Evolutionary conservation across 169 alveolate species (phyloP), one percentile per base, ranked within the genome.

Genomic region (Babesia divergens): DNA sequence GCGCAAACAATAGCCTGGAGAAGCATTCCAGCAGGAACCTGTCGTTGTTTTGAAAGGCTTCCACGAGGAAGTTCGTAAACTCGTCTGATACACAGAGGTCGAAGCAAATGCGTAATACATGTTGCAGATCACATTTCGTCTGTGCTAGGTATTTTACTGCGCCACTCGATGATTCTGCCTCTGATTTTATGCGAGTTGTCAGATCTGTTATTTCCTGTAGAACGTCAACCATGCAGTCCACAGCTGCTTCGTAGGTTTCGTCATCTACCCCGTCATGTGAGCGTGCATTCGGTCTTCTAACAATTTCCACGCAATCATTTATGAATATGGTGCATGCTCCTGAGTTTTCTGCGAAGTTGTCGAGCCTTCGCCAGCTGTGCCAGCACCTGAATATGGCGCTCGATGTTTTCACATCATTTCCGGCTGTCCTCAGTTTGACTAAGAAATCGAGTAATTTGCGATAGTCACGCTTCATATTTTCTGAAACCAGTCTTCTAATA

Each of bases 291-390:
- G 72, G 46, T 13, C 37, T 18, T 37, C 47, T 5, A 8, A 75
- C 44, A 0, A 75, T 49, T 20, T 50, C 53, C 59, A 75, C 24
- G 55, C 84, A 75, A 50, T 71, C 83, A 32, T 58, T 35, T 22
- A 54, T 44, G 67, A 71, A 71, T 8, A 54, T 5, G 29, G 29
- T 40, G 59, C 67, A 47, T 2, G 66, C 58, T n/a, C 54, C 70
- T 28, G 62, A 50, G 35, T 56, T 71, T 1, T 49, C 44, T 1
- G 59, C 59, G 64, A 68, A 52, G 29, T 51, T 68, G 46, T 68
- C 81, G 5, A 60, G 66, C 35, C 24, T 18, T 58, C 74, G 37
- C 83, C 83, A 71, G 56, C 54, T 71, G 52, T 71, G 74, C 83
- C 83, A 71, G 20, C 51, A 44, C 50, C 54, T 58, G 58, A 71